These are phyloP conservation scores for Xerocomellus intermedius DNA, from an alignment of 768 basidiomycete genomes.

Conservation along the genomic window DNA sequence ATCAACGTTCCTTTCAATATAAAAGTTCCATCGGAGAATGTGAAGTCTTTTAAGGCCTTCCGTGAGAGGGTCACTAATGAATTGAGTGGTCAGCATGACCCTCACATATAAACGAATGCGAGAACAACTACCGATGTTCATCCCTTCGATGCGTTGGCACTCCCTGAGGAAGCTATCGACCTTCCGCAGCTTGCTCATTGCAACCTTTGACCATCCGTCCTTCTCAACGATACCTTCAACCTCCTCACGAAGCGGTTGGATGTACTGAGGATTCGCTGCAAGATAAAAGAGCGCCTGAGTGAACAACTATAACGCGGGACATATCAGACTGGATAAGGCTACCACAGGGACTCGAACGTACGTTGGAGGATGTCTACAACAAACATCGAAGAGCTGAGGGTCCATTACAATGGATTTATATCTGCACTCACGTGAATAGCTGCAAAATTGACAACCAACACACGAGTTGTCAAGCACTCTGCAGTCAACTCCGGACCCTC, in stretches of 20 bases:
- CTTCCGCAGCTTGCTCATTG: constrained; percentile 32
- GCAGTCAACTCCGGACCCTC: constrained; percentile 14
- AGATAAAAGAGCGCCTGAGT: constrained; percentile 36
- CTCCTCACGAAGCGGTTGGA: constrained; percentile 32
- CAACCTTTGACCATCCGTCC: constrained; percentile 3
- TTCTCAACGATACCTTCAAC: background rate
- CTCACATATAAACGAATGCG: constrained; percentile 17
- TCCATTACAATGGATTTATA: background rate
- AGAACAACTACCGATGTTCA: constrained; percentile 20
- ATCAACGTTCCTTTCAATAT: constrained; percentile 35
- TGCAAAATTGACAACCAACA: constrained; percentile 17
- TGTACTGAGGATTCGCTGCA: constrained; percentile 34
- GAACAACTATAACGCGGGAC: constrained; percentile 22
- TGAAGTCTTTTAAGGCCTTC: constrained; percentile 31
- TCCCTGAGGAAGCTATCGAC: constrained; percentile 38
- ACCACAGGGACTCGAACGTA: background rate
- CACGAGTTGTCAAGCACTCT: constrained; percentile 20
- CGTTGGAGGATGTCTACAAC: constrained; percentile 20
- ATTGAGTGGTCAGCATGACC: background rate
- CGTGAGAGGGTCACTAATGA: constrained; percentile 32
- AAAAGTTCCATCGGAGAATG: constrained; percentile 39
- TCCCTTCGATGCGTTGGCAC: constrained; percentile 8
- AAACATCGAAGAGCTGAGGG: background rate
- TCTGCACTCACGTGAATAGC: constrained; percentile 21
- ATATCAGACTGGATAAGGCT: background rate